A percentile compares a stretch with the other conserved stretches of the same genome.
Evolutionary conservation across 768 basidiomycete species (phyloP).

Genomic region (Hericium coralloides): DNA sequence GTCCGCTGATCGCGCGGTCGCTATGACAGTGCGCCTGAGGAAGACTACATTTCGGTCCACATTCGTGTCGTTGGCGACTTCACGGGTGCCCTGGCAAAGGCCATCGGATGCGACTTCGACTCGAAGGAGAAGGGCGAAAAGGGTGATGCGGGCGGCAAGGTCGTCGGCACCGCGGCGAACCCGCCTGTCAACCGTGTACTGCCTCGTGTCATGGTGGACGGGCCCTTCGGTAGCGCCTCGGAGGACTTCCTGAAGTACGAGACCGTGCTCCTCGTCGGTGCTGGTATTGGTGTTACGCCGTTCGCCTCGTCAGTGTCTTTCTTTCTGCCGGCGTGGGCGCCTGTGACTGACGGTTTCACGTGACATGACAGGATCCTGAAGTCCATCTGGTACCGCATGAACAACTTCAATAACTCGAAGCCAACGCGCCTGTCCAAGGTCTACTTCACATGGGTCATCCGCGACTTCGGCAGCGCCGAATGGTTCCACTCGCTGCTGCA

Average conservation of each 20-base stretch:
- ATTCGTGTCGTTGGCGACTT: slow-evolving; percentile 92
- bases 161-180: slow-evolving; percentile 47
- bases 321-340: slow-evolving; percentile 12
- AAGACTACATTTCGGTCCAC: slow-evolving; percentile 92
- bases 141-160: slow-evolving; percentile 43
- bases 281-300: slow-evolving; percentile 94
- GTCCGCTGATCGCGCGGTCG: not conserved
- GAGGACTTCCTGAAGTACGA: slow-evolving; percentile 91
- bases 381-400: slow-evolving; percentile 95
- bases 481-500: slow-evolving; percentile 93
- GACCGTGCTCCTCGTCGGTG: slow-evolving; percentile 82
- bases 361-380: slow-evolving; percentile 57
- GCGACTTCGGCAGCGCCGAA: slow-evolving; percentile 82
- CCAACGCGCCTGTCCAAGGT: slow-evolving; percentile 83
- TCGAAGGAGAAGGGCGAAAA: slow-evolving; percentile 38
- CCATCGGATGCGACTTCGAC: slow-evolving; percentile 79
- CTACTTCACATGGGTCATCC: slow-evolving; percentile 94
- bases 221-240: slow-evolving; percentile 87
- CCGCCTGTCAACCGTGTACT: slow-evolving; percentile 63
- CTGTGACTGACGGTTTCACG: not conserved
- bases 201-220: slow-evolving; percentile 93
- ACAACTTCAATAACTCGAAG: slow-evolving; percentile 66
- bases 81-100: slow-evolving; percentile 70
- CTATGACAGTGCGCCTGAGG: slow-evolving; percentile 70
- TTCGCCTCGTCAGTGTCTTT: slow-evolving; percentile 73